phyloP scores from a whole-genome alignment of 495 filamentous ascomycete genomes.

The Penicillium chermesinum region DNA sequence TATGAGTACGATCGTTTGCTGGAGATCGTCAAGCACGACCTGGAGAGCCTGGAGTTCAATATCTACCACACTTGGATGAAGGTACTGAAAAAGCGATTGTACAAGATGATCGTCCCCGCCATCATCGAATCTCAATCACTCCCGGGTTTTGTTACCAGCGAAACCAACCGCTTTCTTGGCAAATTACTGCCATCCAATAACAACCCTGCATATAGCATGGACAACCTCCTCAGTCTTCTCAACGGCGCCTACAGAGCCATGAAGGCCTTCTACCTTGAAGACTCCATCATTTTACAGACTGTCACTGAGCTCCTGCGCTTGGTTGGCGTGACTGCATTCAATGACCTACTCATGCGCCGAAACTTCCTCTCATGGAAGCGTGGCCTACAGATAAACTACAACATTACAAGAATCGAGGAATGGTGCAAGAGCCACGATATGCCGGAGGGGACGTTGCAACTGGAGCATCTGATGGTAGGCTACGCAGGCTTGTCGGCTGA shows the following conservation, averaged over 20 bases:
- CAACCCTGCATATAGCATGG: slow-evolving; percentile 94
- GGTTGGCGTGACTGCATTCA: slow-evolving; percentile 98
- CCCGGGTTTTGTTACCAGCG: slow-evolving; percentile 96
- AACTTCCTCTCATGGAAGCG: slow-evolving; percentile 99
- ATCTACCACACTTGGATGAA: slow-evolving; percentile 99
- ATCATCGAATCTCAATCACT: slow-evolving; percentile 99
- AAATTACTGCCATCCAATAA: slow-evolving; percentile 87
- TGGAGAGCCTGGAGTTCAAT: slow-evolving; percentile 98
- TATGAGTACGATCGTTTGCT: slow-evolving; percentile 97
- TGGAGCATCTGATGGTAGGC: slow-evolving; percentile 98
- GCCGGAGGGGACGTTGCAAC: slow-evolving; percentile 94
- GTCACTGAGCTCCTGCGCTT: slow-evolving; percentile 89
- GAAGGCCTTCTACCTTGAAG: slow-evolving; percentile 96
- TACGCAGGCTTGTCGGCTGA: slow-evolving; percentile 19
- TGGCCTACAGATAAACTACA: slow-evolving; percentile 99
- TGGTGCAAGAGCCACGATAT: slow-evolving; percentile 99
- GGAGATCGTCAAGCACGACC: slow-evolving; percentile 98
- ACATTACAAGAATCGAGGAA: slow-evolving; percentile 98
- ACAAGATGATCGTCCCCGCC: slow-evolving; percentile 98
- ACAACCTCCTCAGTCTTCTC: slow-evolving; percentile 90
- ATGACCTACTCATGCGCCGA: slow-evolving; percentile 93
- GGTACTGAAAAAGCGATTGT: slow-evolving; percentile 95
- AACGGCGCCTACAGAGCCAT: slow-evolving; percentile 98
- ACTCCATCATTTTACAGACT: slow-evolving; percentile 90
- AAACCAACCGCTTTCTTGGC: slow-evolving; percentile 95